Base-by-base conservation (phyloP, 164 flowering plant genomes). In the Amborella trichopoda region DNA sequence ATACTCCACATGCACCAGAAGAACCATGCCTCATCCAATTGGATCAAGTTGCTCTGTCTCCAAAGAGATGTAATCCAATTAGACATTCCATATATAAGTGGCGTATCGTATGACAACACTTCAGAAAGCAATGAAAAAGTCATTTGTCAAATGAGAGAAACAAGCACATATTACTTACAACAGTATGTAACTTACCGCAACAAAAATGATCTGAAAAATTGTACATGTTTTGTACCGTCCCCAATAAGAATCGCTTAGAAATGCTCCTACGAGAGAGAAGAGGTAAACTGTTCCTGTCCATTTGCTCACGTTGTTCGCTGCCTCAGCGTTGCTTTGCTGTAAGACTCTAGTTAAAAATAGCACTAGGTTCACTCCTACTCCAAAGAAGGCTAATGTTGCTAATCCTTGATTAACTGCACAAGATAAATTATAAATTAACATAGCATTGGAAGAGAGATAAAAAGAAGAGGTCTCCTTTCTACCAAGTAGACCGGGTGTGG, bases 221-320 rank as follows among this genome's bases (percentile, higher is more conserved):
- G 79, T 58, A 30, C 88, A 85, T 0, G 97, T 85, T n/a, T 65
- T 43, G 67, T 65, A 84, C 3, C 95, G 71, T 3, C 95, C 97
- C 85, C 85, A 85, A 45, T 89, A 84, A 0, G 90, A 81, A 43
- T 84, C 95, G 34, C 95, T 84, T 12, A 84, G 74, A 55, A 84
- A 81, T 3, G 97, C 97, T 2, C 83, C 97, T 0, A 85, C 39
- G 8, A 85, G 46, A 0, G 97, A 89, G 58, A 66, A 85, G 42
- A 85, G 6, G 43, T 89, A 89, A 14, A 89, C 95, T 0, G 93
- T 80, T 26, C 81, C 94, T 0, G 89, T 81, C 94, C 94, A 84
- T 32, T 58, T 75, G 68, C 90, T 81, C 23, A 84, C 87, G 27
- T 45, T 77, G 39, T 84, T 81, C 6, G 90, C 90, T 17, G 95